Base-by-base conservation (phyloP, 768 basidiomycete genomes). In the Mrakia frigida region DNA sequence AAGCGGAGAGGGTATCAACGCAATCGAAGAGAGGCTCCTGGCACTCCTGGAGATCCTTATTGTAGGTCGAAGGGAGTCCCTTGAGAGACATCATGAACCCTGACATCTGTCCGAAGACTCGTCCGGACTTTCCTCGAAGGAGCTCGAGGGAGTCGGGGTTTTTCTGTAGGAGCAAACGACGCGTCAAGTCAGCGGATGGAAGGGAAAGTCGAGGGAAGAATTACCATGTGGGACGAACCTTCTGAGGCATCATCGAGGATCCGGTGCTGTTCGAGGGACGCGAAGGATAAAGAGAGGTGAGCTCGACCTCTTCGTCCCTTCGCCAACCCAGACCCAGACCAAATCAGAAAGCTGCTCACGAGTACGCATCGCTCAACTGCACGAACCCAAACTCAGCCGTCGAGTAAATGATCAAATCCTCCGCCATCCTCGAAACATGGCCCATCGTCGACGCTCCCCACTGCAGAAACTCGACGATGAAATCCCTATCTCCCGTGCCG, bases 231-330 rank as follows among this genome's bases (percentile, higher is more conserved):
- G 31, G 13, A 25, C 61, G 93, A 82, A 98, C 98, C 85, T 98
- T 98, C 82, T 98, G 97, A 7, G 97, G 97, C 97, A 99, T 99
- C 82, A 99, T 98, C 80, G 95, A 98, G 56, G 95, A 98, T 10
- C 97, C 97, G 61, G 97, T 99, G 82, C 94, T 98, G 79, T 13
- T 56, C 39, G 60, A 69, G 41, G n/a, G 23, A 21, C 35, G 53
- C 33, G 14, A 61, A 77, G 39, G 43, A 59, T 9, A 59, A 53
- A 21, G 5, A 14, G 65, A 52, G 21, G 63, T 31, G 63, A 37
- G 61, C 61, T 21, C 46, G 16, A 50, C 46, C 4, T 9, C 53
- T n/a, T 23, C 13, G 4, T 61, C 60, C n/a, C 28, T 16, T 56
- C 53, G 6, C n/a, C 46, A 50, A 21, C 18, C 46, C 46, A 50